Evolutionary conservation across 108 stramenopile species (phyloP), one percentile per base, ranked within the genome.

Genomic region (Cyclotella atomus): DNA sequence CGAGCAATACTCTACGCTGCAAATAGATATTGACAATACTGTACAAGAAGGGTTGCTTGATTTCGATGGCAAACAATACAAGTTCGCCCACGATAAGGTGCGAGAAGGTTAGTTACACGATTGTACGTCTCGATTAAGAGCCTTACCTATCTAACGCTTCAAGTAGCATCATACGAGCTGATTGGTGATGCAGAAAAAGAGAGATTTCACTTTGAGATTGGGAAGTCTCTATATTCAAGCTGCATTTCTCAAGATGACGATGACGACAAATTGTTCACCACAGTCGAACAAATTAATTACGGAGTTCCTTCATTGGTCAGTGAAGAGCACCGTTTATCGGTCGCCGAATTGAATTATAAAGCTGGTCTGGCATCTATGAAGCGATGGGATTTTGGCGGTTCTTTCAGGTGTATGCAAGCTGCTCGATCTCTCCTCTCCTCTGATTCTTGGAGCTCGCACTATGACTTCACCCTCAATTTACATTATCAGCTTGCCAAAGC

Each of bases 11-110:
- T 29, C 15, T 10, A 33, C 45, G 30, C 30, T 79, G 2, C 54
- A 29, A 14, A 53, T 34, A 10, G 14, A 29, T n/a, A 17, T 82
- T 24, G 56, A 63, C 0, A 2, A 63, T 21, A 60, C 36, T 30
- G 55, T 73, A 9, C 25, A 50, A 20, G 57, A 73, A 16, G 76
- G 59, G 1, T 77, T 60, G 55, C 32, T 83, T 30, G 46, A 68
- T 27, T 56, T 59, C 21, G 60, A 43, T 21, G 65, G 47, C 3
- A 7, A 16, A 28, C 38, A 27, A 6, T 84, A 66, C 33, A 56
- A 54, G 28, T 87, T 87, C 41, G 63, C 65, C 17, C 86, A 87
- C 46, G 86, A 87, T 56, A 76, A 66, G 30, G 70, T 87, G 4
- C 9, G 47, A 49, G 47, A 49, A n/a, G n/a, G n/a, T n/a, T n/a